Evolutionary conservation across 257 asterid species (phyloP), one percentile per base, ranked within the genome.

Genomic region (Petunia secreta): DNA sequence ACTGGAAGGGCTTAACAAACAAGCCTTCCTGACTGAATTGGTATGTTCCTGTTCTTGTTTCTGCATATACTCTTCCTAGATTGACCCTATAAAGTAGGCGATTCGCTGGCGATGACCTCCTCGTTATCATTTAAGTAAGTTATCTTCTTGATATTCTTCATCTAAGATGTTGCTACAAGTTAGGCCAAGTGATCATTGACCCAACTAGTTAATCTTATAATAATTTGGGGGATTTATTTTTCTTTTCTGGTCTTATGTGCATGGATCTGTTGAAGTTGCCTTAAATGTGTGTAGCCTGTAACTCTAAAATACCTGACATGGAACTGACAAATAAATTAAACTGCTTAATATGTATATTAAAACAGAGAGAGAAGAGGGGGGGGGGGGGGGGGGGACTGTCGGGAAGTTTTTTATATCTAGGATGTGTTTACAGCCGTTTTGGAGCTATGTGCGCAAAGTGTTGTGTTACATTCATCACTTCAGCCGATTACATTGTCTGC

Each of bases 1-100:
- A 48, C 93, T 96, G 44, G 99, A 96, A 82, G 98, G 99, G 90
- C 98, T 90, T 75, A 94, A 94, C 88, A 96, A 96, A 83, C 99
- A 96, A 89, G 91, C 99, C 54, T 96, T 96, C 89, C 88, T 96
- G 77, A 88, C 94, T 66, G 98, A 96, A 84, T 88, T 96, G 97
- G 99, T 96, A 91, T 36, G 73, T 13, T n/a, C 74, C 54, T 83
- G 59, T 75, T 83, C 68, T 84, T 76, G 52, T 59, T 59, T 71
- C 77, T 71, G 77, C 60, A 1, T 25, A 25, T 39, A 36, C 77
- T 48, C 48, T 34, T 71, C 44, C 60, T 71, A 48, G 77, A 40
- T 60, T 71, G 77, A 50, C 44, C 44, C 62, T 44, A 34, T 34
- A 71, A 36, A 25, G 43, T 25, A 46, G 77, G 15, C 44, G 34